Percentiles rank a stretch among this genome's conserved stretches.
Evolutionary conservation across 192 early-diverging fungal genomes (phyloP).

Genomic region (Diversispora epigaea): DNA sequence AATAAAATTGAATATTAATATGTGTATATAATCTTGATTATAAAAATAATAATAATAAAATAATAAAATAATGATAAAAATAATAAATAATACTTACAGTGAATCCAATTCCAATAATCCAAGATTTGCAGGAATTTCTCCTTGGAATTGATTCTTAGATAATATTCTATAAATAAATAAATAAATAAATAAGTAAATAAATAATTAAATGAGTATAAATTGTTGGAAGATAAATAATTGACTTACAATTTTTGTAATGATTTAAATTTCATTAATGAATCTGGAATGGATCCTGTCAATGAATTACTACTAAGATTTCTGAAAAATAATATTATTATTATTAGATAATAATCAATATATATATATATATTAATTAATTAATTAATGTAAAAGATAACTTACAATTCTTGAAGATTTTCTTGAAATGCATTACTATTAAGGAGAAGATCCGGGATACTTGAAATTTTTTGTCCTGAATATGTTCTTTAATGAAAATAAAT

Average conservation of each 20-base stretch:
- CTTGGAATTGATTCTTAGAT: not conserved
- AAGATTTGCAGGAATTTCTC: slow-evolving; percentile 12
- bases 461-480: not conserved
- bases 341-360: not conserved
- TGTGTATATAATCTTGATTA: not conserved
- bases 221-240: not conserved
- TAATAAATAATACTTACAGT: slow-evolving; percentile 31
- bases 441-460: slow-evolving; percentile 10
- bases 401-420: slow-evolving; percentile 5
- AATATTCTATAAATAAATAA: too few species aligned
- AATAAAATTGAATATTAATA: too few species aligned
- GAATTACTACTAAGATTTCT: slow-evolving; percentile 16
- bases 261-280: slow-evolving; percentile 4
- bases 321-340: not conserved
- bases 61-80: too few species aligned
- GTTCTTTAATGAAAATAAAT: not conserved
- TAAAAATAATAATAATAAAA: not conserved
- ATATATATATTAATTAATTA: too few species aligned
- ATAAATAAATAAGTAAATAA: not conserved
- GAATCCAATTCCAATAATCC: not conserved
- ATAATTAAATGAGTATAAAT: not conserved
- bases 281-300: slow-evolving; percentile 3
- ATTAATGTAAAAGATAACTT: slow-evolving; percentile 4
- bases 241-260: slow-evolving; percentile 3
- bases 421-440: slow-evolving; percentile 16